Conservation (phyloP, 2,329 filamentous ascomycete genomes). For the Fusarium albosuccineum region DNA sequence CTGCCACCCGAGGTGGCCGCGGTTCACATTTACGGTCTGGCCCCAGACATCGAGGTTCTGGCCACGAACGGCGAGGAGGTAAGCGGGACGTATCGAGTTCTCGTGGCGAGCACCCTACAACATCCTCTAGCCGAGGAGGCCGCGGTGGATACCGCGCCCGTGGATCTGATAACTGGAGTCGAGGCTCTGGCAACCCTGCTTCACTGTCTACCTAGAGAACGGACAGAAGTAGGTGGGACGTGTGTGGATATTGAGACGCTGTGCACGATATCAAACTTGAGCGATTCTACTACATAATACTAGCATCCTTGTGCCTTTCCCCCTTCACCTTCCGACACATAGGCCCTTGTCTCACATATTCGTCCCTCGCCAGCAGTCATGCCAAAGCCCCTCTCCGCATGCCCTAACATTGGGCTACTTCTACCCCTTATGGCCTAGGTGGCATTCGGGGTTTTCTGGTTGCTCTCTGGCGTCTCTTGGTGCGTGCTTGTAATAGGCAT, state of each 20-base stretch:
- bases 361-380: constrained; percentile 5
- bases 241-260: constrained; percentile 22
- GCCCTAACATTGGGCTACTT: constrained; percentile 3
- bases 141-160: constrained; percentile 58
- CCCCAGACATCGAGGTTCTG: constrained; percentile 49
- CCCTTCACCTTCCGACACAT: constrained; percentile 15
- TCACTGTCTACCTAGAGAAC: constrained; percentile 44
- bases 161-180: constrained; percentile 58
- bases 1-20: constrained; percentile 50
- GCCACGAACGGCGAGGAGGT: constrained; percentile 48
- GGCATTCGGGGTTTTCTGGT: constrained; percentile 18
- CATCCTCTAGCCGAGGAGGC: constrained; percentile 49
- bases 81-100: constrained; percentile 52
- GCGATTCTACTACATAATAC: constrained; percentile 38
- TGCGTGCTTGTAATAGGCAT: constrained; percentile 10
- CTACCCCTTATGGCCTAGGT: constrained; percentile 11
- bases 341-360: constrained; percentile 17
- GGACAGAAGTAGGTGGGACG: constrained; percentile 23
- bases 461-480: constrained; percentile 7
- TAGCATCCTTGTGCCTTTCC: constrained; percentile 32
- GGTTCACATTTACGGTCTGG: constrained; percentile 43
- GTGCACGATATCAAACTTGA: constrained; percentile 21
- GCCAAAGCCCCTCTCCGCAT: constrained; percentile 6
- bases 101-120: constrained; percentile 44
- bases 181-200: constrained; percentile 45